phyloP scores from a whole-genome alignment of 352 stramenopile species.

The Globisporangium echinulatum region DNA sequence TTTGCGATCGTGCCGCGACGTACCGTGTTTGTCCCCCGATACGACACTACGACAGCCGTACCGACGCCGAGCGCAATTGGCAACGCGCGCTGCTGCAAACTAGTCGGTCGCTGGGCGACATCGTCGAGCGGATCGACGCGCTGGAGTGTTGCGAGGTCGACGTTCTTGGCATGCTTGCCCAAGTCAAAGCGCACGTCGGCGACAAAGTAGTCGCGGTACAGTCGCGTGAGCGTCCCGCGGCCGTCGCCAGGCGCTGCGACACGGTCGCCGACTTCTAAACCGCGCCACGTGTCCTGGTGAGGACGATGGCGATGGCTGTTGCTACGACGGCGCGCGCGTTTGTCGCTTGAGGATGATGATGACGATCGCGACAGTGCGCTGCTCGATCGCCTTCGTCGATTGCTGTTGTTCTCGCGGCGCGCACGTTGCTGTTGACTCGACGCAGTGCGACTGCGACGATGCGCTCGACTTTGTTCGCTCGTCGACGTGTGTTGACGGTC shows the following conservation, averaged over 20 bases:
- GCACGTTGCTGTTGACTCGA: not conserved
- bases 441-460: not conserved
- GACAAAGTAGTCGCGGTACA: constrained; percentile 66
- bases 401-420: not conserved
- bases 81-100: not conserved
- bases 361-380: not conserved
- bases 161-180: constrained; percentile 17
- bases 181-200: constrained; percentile 65
- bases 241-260: constrained; percentile 28
- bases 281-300: constrained; percentile 4
- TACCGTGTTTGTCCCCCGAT: constrained; percentile 47
- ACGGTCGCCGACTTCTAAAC: constrained; percentile 49
- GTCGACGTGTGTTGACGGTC: no score
- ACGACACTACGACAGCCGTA: constrained; percentile 25
- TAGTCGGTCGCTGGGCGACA: no score
- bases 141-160: no score
- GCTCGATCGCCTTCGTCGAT: not conserved
- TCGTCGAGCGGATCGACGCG: constrained; percentile 10
- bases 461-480: no score
- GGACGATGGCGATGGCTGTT: not conserved
- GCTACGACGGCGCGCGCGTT: not conserved
- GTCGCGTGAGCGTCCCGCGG: constrained; percentile 45
- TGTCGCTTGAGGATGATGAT: constrained; percentile 6
- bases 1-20: constrained; percentile 40
- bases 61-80: constrained; percentile 12